Evolutionary conservation across 1,284 basidiomycete species (phyloP).

Genomic region (Puccinia hordei): DNA sequence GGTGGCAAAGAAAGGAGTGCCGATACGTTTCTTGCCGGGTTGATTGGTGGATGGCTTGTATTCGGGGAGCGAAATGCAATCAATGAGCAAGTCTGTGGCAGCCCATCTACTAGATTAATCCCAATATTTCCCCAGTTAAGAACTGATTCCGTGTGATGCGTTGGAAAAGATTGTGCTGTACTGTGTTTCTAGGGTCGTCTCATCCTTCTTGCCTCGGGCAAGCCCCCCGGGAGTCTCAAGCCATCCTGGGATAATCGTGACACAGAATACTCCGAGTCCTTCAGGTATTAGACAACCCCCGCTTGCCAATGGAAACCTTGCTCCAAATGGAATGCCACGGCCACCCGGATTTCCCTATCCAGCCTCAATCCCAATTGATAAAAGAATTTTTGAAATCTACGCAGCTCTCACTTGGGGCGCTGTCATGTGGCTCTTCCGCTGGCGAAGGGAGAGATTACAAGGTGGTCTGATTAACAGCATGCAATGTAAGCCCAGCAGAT

Average conservation of each 20-base stretch:
- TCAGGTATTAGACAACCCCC: constrained; percentile 54
- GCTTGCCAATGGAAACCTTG: constrained; percentile 55
- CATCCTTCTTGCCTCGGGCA: constrained; percentile 57
- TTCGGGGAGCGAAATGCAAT: constrained; percentile 95
- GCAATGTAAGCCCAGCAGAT: constrained; percentile 53
- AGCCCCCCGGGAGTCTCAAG: constrained; percentile 41
- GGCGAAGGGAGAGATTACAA: constrained; percentile 82
- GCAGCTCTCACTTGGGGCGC: constrained; percentile 89
- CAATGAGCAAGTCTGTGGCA: constrained; percentile 82
- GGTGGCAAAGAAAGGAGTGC: constrained; percentile 75
- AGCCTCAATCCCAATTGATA: constrained; percentile 76
- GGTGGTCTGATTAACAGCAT: constrained; percentile 75
- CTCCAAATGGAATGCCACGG: constrained; percentile 57
- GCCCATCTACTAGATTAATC: neutral
- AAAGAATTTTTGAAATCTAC: constrained; percentile 79
- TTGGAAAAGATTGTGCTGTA: constrained; percentile 84
- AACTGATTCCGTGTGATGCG: neutral
- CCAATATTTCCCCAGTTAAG: neutral
- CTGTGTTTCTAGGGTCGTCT: constrained; percentile 56
- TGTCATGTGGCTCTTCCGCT: constrained; percentile 95
- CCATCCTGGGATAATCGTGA: constrained; percentile 57
- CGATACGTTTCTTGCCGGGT: constrained; percentile 90
- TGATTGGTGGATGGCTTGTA: constrained; percentile 86
- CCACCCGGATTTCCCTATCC: constrained; percentile 59
- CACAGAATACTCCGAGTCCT: constrained; percentile 54